A percentile compares a stretch with the other conserved stretches of the same genome.
Conservation (phyloP, 2,329 filamentous ascomycete genomes). For the Fonsecaea pedrosoi region DNA sequence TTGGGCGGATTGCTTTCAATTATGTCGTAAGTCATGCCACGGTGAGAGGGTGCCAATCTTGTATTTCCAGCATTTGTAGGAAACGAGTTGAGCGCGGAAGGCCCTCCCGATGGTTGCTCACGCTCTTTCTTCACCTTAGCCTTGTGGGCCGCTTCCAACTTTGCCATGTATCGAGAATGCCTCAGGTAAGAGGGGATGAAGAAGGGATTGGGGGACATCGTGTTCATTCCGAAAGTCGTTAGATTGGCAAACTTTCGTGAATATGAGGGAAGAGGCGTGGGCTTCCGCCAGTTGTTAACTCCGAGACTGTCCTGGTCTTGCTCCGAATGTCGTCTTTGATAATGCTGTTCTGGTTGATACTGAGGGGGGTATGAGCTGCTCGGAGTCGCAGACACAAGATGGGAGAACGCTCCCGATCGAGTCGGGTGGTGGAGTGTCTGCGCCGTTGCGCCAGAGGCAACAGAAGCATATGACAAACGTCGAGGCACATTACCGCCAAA, state of each 20-base stretch:
- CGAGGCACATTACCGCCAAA: constrained; percentile 44
- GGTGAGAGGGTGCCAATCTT: constrained; percentile 68
- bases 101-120: constrained; percentile 54
- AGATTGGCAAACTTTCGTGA: constrained; percentile 55
- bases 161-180: constrained; percentile 77
- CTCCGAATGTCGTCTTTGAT: constrained; percentile 46
- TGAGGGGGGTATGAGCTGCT: constrained; percentile 47
- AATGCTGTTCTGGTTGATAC: constrained; percentile 45
- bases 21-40: constrained; percentile 82
- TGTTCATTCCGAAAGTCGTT: constrained; percentile 40
- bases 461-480: constrained; percentile 68
- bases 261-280: constrained; percentile 53
- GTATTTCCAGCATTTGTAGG: constrained; percentile 58
- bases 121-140: constrained; percentile 62
- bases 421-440: constrained; percentile 52
- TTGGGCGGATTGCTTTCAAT: constrained; percentile 73
- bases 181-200: constrained; percentile 85
- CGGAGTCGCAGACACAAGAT: constrained; percentile 42
- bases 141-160: constrained; percentile 73
- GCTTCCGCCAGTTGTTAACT: constrained; percentile 54
- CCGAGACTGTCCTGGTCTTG: constrained; percentile 57
- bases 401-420: constrained; percentile 46
- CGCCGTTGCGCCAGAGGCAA: constrained; percentile 60
- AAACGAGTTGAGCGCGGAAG: constrained; percentile 53
- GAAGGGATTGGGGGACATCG: constrained; percentile 58